Evolutionary conservation across 1,284 basidiomycete genomes (phyloP), one percentile per base, ranked within the genome.

Genomic region (Chalciporus sp.): DNA sequence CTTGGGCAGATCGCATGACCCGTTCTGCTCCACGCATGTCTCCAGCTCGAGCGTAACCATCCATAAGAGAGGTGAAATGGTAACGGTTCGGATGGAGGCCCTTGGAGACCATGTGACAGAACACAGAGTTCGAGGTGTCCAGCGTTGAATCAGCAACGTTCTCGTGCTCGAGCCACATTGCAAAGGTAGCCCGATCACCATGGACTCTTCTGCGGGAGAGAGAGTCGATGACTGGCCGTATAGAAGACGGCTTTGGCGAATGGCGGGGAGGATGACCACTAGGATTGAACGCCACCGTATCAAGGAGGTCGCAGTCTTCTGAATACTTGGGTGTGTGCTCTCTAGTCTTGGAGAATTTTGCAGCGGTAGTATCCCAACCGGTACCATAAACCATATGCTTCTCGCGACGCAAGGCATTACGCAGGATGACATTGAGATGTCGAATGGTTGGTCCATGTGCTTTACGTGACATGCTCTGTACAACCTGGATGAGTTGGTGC

Each of bases 51-150:
- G 76, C 70, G 57, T 84, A 84, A 28, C 86, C 86, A 63, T 88
- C 83, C 78, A 92, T 84, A 47, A 92, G 71, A 42, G 85, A 83
- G 41, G 76, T 74, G 61, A 82, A 88, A 67, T 92, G 89, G 64
- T 88, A 81, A 51, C 76, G 74, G 62, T 81, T 87, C 7, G 87
- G 83, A 51, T 81, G 79, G 53, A 91, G 75, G 19, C 90, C 89
- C 51, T 81, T 80, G 46, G 75, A 72, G 42, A 87, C 67, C 75
- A 91, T 80, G 10, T 73, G 65, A 37, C 78, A 72, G 60, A 89
- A 85, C 33, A 83, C 67, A 16, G 74, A 71, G 52, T 76, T 72
- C 1, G 86, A 84, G 14, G 76, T 67, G 26, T 75, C 72, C 55
- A 83, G 66, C 58, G 88, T 79, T 42, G 72, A 65, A 51, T 77